phyloP scores from a whole-genome alignment of 208 protist genomes.

The Blechomonas ayalai region DNA sequence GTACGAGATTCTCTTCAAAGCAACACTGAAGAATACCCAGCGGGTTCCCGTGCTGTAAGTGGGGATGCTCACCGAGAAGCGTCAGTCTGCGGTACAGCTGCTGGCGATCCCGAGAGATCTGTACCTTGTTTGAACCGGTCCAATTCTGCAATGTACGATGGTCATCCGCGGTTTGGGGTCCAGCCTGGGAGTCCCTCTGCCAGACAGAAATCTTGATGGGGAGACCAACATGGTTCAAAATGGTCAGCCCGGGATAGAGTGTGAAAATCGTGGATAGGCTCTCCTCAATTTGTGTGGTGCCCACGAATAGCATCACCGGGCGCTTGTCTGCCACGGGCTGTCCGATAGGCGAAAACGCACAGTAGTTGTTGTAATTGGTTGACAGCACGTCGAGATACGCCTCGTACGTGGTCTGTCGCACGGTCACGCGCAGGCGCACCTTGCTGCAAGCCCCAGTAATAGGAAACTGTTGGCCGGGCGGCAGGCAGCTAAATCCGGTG shows the following conservation, averaged over 20 bases:
- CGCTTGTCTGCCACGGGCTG: constrained; percentile 17
- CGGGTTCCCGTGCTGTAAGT: constrained; percentile 42
- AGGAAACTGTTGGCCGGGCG: constrained; percentile 14
- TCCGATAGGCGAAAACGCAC: not conserved
- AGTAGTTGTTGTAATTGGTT: not conserved
- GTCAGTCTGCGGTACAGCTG: constrained; percentile 5
- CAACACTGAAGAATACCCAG: constrained; percentile 51
- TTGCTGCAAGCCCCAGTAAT: constrained; percentile 9
- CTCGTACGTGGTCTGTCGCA: constrained; percentile 6
- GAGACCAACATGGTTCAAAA: constrained; percentile 74
- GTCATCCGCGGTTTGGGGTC: constrained; percentile 30
- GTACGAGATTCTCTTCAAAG: constrained; percentile 34
- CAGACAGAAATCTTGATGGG: constrained; percentile 41
- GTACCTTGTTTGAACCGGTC: no score
- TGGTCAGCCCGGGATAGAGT: constrained; percentile 52
- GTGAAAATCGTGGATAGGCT: constrained; percentile 41
- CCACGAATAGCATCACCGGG: constrained; percentile 50
- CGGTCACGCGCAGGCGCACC: constrained; percentile 11
- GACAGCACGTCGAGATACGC: constrained; percentile 10
- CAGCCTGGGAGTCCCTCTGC: constrained; percentile 41
- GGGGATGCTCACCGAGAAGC: constrained; percentile 35
- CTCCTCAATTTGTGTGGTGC: constrained; percentile 23
- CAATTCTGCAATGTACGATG: no score
- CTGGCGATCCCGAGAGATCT: no score
- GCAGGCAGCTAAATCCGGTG: constrained; percentile 4